Evolutionary conservation across 2,329 filamentous ascomycete species (phyloP).

Genomic region (Hymenoscyphus fructigenus): DNA sequence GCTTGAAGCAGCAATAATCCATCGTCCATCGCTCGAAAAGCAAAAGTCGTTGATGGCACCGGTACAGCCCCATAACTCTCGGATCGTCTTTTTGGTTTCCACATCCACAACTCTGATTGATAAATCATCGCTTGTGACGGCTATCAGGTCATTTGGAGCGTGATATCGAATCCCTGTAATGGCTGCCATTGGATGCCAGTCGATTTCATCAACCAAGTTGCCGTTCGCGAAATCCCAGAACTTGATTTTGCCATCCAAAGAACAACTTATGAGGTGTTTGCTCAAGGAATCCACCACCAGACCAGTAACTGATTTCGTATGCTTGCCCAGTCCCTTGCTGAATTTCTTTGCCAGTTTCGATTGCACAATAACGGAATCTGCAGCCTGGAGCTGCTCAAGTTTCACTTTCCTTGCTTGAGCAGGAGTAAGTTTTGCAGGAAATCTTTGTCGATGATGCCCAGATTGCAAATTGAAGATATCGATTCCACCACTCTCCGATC

Average conservation of each 20-base stretch:
- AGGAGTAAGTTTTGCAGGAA: slow-evolving; percentile 76
- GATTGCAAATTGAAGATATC: slow-evolving; percentile 98
- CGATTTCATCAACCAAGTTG: slow-evolving; percentile 73
- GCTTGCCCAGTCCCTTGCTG: slow-evolving; percentile 60
- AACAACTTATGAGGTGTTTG: slow-evolving; percentile 79
- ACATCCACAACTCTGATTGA: slow-evolving; percentile 88
- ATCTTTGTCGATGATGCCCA: slow-evolving; percentile 81
- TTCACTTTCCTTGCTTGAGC: slow-evolving; percentile 76
- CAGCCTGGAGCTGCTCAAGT: slow-evolving; percentile 54
- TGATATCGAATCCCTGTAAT: slow-evolving; percentile 81
- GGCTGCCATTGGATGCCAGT: slow-evolving; percentile 76
- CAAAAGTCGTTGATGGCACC: slow-evolving; percentile 75
- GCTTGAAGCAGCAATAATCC: slow-evolving; percentile 85
- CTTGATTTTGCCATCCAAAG: slow-evolving; percentile 88
- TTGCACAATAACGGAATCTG: slow-evolving; percentile 27
- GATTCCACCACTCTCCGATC: slow-evolving; percentile 77
- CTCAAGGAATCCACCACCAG: slow-evolving; percentile 88
- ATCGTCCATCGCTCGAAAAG: slow-evolving; percentile 91
- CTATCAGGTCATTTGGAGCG: slow-evolving; percentile 77
- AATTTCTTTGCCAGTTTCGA: slow-evolving; percentile 25
- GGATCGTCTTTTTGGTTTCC: slow-evolving; percentile 84
- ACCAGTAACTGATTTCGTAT: slow-evolving; percentile 80
- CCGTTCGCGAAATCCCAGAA: slow-evolving; percentile 97
- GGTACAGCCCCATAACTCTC: slow-evolving; percentile 85
- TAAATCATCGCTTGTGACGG: slow-evolving; percentile 84